A percentile compares a stretch with the other conserved stretches of the same genome.
Conservation (phyloP, 192 early-diverging fungal genomes). For the Spizellomyces punctatus region DNA sequence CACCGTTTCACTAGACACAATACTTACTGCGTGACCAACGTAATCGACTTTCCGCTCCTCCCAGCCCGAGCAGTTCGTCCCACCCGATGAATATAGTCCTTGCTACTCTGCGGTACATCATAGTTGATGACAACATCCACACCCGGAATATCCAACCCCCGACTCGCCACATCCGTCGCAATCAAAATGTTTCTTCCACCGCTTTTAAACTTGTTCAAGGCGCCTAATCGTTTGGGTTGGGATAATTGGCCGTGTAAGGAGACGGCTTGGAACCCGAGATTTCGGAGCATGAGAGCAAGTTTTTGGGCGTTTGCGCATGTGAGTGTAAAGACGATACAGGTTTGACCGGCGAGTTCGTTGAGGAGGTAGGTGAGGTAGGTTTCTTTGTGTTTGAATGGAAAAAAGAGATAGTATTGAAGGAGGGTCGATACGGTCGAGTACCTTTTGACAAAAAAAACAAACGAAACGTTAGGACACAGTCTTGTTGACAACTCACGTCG, state of each 20-base stretch:
- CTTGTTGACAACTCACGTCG: neutral
- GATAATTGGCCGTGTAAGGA: conserved; percentile 92
- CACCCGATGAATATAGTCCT: conserved; percentile 97
- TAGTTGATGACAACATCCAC: conserved; percentile 97
- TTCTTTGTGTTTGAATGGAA: conserved; percentile 96
- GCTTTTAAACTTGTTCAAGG: conserved; percentile 92
- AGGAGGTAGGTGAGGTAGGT: conserved; percentile 89
- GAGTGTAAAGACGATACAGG: conserved; percentile 90
- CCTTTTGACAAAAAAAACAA: conserved; percentile 33
- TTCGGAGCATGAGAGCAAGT: conserved; percentile 83
- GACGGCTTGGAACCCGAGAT: conserved; percentile 92
- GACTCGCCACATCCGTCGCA: conserved; percentile 92
- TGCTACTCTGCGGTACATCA: conserved; percentile 88
- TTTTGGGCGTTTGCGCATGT: conserved; percentile 88
- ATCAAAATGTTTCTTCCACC: conserved; percentile 86
- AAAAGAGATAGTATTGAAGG: conserved; percentile 94
- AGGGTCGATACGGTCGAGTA: conserved; percentile 94
- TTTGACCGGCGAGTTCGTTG: conserved; percentile 88
- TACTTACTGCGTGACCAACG: conserved; percentile 73
- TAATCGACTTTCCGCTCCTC: conserved; percentile 79
- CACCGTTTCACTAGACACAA: conserved; percentile 15
- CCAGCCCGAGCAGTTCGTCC: conserved; percentile 97
- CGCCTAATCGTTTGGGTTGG: conserved; percentile 91
- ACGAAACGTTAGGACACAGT: neutral
- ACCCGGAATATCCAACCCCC: conserved; percentile 91